These are phyloP conservation scores for Eudorina sp. DNA, from an alignment of 139 green algal species.

Conservation along the genomic window DNA sequence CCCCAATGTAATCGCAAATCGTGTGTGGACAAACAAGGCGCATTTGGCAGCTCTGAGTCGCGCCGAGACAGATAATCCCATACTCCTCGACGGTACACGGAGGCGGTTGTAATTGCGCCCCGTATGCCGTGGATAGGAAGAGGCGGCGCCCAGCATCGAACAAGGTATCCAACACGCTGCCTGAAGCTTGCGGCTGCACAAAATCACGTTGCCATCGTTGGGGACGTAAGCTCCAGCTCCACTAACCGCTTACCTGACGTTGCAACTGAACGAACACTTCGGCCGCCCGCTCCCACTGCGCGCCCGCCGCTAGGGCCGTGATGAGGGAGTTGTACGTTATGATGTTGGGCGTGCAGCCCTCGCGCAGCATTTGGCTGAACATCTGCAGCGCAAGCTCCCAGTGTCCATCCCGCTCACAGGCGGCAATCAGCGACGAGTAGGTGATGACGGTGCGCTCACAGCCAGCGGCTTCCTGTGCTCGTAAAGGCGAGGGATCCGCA, in stretches of 20 bases:
- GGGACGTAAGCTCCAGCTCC: no score
- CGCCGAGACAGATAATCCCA: no score
- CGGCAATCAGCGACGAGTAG: conserved; percentile 80
- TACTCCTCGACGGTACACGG: no score
- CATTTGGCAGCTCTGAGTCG: no score
- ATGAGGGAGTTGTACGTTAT: conserved; percentile 77
- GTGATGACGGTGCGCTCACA: conserved; percentile 81
- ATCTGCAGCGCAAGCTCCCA: conserved; percentile 87
- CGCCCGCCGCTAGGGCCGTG: conserved; percentile 65
- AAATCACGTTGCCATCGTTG: no score
- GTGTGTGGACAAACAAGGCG: no score
- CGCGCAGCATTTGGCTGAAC: conserved; percentile 81
- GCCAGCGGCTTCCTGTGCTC: conserved; percentile 39
- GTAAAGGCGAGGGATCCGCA: background rate
- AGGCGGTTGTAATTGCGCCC: no score
- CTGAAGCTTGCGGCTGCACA: no score
- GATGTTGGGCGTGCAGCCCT: conserved; percentile 67
- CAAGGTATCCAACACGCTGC: no score
- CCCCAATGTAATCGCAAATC: no score
- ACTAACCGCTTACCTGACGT: background rate
- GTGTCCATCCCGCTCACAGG: conserved; percentile 76
- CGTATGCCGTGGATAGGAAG: no score
- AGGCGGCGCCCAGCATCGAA: no score
- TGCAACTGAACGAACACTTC: conserved; percentile 82
- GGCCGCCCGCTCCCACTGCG: conserved; percentile 74